Base-by-base conservation (phyloP, 495 filamentous ascomycete genomes). In the Neurospora hispaniola region DNA sequence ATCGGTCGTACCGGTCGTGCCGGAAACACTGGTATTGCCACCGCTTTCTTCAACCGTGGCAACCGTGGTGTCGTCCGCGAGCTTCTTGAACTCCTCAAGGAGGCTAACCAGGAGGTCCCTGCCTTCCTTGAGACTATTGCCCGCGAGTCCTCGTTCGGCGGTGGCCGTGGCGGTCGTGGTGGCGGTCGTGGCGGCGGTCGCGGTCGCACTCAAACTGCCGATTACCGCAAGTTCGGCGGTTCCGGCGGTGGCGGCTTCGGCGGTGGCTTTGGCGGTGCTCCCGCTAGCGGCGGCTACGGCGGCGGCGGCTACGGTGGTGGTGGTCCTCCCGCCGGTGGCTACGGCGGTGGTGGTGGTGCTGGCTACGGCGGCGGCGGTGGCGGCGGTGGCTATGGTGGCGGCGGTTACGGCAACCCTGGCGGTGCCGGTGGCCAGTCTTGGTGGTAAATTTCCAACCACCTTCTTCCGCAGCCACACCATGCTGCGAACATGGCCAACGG, bases 1-100 rank as follows among this genome's bases (percentile, higher is more conserved):
- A 99, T 98, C 80, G 96, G 96, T 90, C 96, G 96, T 94, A 99
- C 96, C 73, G 96, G 96, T 78, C 96, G 96, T 92, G 96, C 96
- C 73, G 96, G 96, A 80, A 99, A 99, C 86, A 98, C 95, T 75
- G 96, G 96, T 90, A 92, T 97, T 73, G 93, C 96, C 10, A 99
- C 96, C 72, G 95, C 96, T 69, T 99, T 99, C 88, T 98, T 98
- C 90, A 99, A 99, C 89, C 96, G 96, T 79, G 94, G 94, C 77
- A 99, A 99, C 88, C 93, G 96, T 75, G 96, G 94, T 82, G 92
- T 99, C 75, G 96, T 97, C 69, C 91, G 94, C 70, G 96, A 98
- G 80, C 88, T 99, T 70, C 89, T 99, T 76, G 96, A 99, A 43
- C 89, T 99, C 40, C 87, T 99, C 71, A 98, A 98, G 86, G 96